A percentile compares a stretch with the other conserved stretches of the same genome.
phyloP scores from a whole-genome alignment of 305 asterid species.

The Solanum chacoense region DNA sequence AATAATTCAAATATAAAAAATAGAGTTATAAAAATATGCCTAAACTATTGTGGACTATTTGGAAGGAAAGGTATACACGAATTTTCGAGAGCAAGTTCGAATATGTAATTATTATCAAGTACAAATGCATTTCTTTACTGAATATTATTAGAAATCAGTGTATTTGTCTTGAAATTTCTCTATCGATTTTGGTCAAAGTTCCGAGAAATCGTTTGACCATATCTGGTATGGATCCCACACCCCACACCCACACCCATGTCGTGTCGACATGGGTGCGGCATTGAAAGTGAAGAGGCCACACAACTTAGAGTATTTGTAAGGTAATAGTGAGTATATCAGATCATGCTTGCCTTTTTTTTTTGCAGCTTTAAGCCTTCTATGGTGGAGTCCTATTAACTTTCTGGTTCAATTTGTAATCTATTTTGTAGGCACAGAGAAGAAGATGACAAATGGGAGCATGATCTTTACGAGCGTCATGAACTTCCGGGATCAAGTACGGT shows the following conservation, averaged over 20 bases:
- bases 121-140: not conserved
- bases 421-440: slow-evolving; percentile 79
- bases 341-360: not conserved
- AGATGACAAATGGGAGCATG: slow-evolving; percentile 95
- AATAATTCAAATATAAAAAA: not conserved
- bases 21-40: not conserved
- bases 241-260: not conserved
- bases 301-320: not conserved
- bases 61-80: not conserved
- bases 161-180: not conserved
- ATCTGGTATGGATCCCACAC: not conserved
- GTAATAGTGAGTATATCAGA: not conserved
- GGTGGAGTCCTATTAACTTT: not conserved
- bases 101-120: not conserved
- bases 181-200: not conserved
- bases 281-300: not conserved
- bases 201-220: not conserved
- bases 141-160: not conserved
- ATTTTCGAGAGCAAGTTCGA: not conserved
- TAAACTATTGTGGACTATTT: not conserved
- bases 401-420: slow-evolving; percentile 9
- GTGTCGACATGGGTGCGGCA: not conserved
- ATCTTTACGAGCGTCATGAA: slow-evolving; percentile 45
- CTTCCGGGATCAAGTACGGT: slow-evolving; percentile 46
- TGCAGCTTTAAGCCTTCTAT: not conserved